Percentiles rank a stretch among this genome's conserved stretches.
Evolutionary conservation across 352 stramenopile species (phyloP).

Genomic region (Discostella stelligera): DNA sequence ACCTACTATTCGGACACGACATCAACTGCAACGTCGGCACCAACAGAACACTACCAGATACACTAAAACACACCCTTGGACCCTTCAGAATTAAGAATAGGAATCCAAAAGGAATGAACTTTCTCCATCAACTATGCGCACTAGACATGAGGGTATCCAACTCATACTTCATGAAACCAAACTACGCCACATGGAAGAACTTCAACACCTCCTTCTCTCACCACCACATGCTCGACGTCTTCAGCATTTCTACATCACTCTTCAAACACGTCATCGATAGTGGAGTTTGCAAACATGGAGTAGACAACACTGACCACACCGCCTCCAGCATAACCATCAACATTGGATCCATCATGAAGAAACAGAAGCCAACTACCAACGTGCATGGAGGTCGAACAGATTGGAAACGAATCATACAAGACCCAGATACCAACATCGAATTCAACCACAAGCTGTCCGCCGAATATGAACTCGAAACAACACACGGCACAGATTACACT

Average conservation of each 20-base stretch:
- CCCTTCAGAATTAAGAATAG: slow-evolving; percentile 3
- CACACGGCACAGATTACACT: neutral
- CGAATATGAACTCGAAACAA: neutral
- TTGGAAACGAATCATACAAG: slow-evolving; percentile 11
- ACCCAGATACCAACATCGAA: neutral
- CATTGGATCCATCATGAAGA: slow-evolving; percentile 13
- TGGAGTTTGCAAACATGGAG: too few species aligned
- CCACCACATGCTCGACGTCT: neutral
- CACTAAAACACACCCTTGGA: slow-evolving; percentile 7
- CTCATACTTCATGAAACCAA: slow-evolving; percentile 7
- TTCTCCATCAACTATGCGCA: slow-evolving; percentile 1
- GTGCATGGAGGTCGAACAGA: slow-evolving; percentile 4
- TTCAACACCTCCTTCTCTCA: neutral
- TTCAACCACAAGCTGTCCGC: slow-evolving; percentile 12
- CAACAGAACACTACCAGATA: neutral
- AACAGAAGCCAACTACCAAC: neutral
- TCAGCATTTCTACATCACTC: slow-evolving; percentile 1
- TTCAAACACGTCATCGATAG: slow-evolving; percentile 15
- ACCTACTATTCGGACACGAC: slow-evolving; percentile 16
- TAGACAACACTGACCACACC: slow-evolving; percentile 9
- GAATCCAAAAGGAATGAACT: slow-evolving; percentile 9
- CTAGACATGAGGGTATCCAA: slow-evolving; percentile 4
- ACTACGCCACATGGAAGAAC: slow-evolving; percentile 2
- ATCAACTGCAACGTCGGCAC: slow-evolving; percentile 24
- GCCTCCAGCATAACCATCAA: slow-evolving; percentile 6